Base-by-base conservation (phyloP, 106 monocot genomes). In the Platanthera zijinensis region DNA sequence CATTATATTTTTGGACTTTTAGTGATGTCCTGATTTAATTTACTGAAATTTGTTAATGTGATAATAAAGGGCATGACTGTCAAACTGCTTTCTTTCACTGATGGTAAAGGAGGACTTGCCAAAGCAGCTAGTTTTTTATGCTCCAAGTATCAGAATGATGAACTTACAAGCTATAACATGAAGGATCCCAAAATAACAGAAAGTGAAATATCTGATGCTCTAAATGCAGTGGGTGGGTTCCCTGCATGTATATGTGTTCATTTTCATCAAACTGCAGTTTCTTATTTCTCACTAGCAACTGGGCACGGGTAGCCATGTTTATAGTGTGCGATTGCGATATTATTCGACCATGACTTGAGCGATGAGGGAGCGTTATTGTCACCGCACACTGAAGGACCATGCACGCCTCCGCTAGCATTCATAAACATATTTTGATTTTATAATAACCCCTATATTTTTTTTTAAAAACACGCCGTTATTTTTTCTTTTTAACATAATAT, bases 61-160 rank as follows among this genome's bases (percentile, higher is more conserved):
- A 70, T 48, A 17, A n/a, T 18, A 17, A 70, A 70, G 70, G 70
- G 48, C 46, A 70, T 70, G 70, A 47, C 48, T 17, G 5, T 70
- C 46, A 88, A 94, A 73, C 17, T 89, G 19, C 81, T 96, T 57
- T 91, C 90, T 61, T 75, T 83, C 39, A 82, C 87, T 76, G 90
- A 93, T 85, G 84, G 89, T 62, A 96, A 91, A 77, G 89, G 87
- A 82, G 90, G 80, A 2, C 50, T 83, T 77, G 93, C 86, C 56
- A 91, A 87, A 90, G 93, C 93, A 67, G 89, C 93, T 57, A 91
- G 77, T 50, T 91, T 90, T 51, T 70, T 93, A 50, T 93, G 73
- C 49, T 86, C 87, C 64, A 87, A 86, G 49, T 84, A 77, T 77
- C 61, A 83, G 69, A 87, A 79, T 72, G 49, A 45, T 69, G 83